Evolutionary conservation across 805 yeast species (phyloP).

Genomic region (Metschnikowia santaceciliae): DNA sequence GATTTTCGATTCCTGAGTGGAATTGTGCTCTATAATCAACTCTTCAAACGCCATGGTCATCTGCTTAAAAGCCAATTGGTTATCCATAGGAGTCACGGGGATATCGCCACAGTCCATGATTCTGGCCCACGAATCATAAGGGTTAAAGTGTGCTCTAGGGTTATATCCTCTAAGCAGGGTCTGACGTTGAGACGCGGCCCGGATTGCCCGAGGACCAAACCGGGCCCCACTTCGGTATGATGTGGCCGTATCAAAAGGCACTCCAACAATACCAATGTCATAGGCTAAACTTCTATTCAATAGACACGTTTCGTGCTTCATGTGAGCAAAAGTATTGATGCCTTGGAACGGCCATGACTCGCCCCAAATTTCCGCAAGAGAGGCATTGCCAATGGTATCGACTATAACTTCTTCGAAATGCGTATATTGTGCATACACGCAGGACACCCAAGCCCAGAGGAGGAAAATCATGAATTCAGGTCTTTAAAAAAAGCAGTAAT

Average conservation of each 20-base stretch:
- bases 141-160: constrained; percentile 54
- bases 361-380: constrained; percentile 65
- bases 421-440: constrained; percentile 7
- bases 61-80: constrained; percentile 48
- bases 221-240: constrained; percentile 79
- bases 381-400: background rate
- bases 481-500: background rate
- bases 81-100: constrained; percentile 59
- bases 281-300: constrained; percentile 42
- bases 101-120: constrained; percentile 56
- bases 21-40: constrained; percentile 43
- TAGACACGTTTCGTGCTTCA: constrained; percentile 59
- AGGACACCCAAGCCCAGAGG: background rate
- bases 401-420: constrained; percentile 5
- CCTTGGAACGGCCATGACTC: constrained; percentile 70
- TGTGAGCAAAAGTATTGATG: constrained; percentile 69
- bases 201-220: constrained; percentile 73
- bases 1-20: constrained; percentile 14
- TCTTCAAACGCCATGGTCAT: constrained; percentile 53
- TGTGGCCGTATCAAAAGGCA: constrained; percentile 81
- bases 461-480: background rate
- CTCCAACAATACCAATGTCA: constrained; percentile 73
- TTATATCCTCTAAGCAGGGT: constrained; percentile 67
- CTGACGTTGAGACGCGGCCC: constrained; percentile 70
- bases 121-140: constrained; percentile 47